These are phyloP conservation scores for Apiospora phragmitis DNA, from an alignment of 2,329 filamentous ascomycete species.

Conservation along the genomic window DNA sequence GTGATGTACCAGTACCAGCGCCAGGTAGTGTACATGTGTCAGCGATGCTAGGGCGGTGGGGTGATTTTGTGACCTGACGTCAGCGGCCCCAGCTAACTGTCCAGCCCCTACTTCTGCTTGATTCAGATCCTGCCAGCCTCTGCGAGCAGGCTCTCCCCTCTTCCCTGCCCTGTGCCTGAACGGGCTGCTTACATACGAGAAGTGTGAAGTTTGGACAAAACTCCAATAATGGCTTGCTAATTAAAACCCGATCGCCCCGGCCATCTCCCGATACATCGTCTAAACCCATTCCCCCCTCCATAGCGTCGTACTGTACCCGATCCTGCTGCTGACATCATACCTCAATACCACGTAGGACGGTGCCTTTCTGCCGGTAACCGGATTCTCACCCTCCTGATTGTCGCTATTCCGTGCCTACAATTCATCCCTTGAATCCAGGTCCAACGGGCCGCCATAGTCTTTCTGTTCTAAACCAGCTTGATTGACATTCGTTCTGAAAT, in stretches of 20 bases:
- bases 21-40: not conserved
- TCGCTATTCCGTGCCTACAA: not conserved
- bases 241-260: not conserved
- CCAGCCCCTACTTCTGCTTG: not conserved
- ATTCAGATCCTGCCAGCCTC: not conserved
- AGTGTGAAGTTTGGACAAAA: not conserved
- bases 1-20: not conserved
- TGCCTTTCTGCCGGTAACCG: not conserved
- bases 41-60: not conserved
- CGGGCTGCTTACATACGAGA: not conserved
- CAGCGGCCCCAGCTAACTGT: not conserved
- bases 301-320: not conserved
- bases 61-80: slow-evolving; percentile 2
- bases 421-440: not conserved
- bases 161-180: not conserved
- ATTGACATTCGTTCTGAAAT: not conserved
- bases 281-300: not conserved
- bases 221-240: not conserved
- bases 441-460: not conserved
- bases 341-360: not conserved
- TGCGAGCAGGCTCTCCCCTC: too few species aligned
- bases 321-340: not conserved
- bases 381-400: not conserved
- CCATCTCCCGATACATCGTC: not conserved
- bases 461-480: not conserved